phyloP scores from a whole-genome alignment of 345 rosid genomes.

The Lepidium didymum region DNA sequence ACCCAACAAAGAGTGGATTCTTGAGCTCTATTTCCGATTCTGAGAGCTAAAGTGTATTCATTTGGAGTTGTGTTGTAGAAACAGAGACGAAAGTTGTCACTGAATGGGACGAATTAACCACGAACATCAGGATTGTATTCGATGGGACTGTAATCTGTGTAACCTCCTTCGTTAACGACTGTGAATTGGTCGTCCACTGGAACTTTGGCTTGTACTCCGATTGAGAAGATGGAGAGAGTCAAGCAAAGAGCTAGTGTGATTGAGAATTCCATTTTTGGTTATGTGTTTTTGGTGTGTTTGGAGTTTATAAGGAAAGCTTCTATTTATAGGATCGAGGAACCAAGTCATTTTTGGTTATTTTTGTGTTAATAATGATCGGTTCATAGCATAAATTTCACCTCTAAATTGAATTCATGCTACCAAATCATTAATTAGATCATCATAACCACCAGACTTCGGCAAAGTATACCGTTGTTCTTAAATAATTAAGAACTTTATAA shows the following conservation, averaged over 20 bases:
- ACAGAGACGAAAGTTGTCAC: constrained; percentile 44
- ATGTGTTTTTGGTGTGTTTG: constrained; percentile 9
- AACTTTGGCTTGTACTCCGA: constrained; percentile 13
- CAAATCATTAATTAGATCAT: too few species aligned
- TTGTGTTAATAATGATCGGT: too few species aligned
- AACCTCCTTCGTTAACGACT: constrained; percentile 24
- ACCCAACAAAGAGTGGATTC: constrained; percentile 44
- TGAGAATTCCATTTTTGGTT: constrained; percentile 8
- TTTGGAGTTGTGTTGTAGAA: constrained; percentile 60
- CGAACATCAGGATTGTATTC: constrained; percentile 29
- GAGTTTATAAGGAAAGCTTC: neutral
- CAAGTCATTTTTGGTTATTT: constrained; percentile 4
- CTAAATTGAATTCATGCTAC: too few species aligned
- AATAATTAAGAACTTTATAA: too few species aligned
- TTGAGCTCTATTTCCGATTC: constrained; percentile 37
- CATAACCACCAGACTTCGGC: too few species aligned
- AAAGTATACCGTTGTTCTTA: too few species aligned
- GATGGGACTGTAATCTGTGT: constrained; percentile 21
- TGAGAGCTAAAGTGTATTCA: constrained; percentile 47
- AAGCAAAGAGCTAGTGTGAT: neutral
- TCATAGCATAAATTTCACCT: too few species aligned
- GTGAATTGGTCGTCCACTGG: constrained; percentile 17
- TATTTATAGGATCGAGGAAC: constrained; percentile 2
- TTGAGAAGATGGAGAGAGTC: constrained; percentile 9
- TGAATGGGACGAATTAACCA: constrained; percentile 14